Base-by-base conservation (phyloP, 2,329 filamentous ascomycete species). In the Penicillium sp. region DNA sequence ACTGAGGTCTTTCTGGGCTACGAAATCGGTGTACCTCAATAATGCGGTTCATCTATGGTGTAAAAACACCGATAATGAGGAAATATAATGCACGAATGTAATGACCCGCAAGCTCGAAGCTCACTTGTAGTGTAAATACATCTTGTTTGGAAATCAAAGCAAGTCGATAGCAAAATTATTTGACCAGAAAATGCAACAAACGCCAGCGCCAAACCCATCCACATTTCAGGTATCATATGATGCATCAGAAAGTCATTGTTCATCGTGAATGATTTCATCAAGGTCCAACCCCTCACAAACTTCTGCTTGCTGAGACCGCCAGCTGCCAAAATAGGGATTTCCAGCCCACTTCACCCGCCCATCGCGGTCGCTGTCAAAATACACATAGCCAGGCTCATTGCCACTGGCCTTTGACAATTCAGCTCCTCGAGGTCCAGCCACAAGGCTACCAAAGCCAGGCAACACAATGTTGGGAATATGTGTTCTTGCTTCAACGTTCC, bases 1-100 rank as follows among this genome's bases (percentile, higher is more conserved):
- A 97, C 94, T 0, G 94, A 99, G 76, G 91, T 94, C 0, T 73
- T 99, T 56, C 85, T 99, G 51, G 94, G 94, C 14, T 99, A 99
- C 73, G 94, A 99, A 76, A 96, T 99, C 63, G 79, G 77, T 9
- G 78, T 83, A 49, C 70, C 72, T 42, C 63, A 63, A 34, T 69
- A 49, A 29, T 13, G 11, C 21, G 22, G 27, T 4, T 6, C 16
- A 34, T 42, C 9, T 8, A 22, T 16, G 42, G 14, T 29, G 34
- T n/a, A 43, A n/a, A 24, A 40, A 34, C 43, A 50, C 43, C n/a
- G 29, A 46, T 14, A 22, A 47, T 43, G 29, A 27, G 24, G 24
- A 36, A 21, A 29, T 6, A 43, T 55, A 31, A 52, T 55, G 22
- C 18, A 55, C 43, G 52, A 55, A 55, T 46, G 10, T 38, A 22